Evolutionary conservation across 805 yeast genomes (phyloP), one percentile per base, ranked within the genome.

Genomic region (Metahyphopichia silvanorum): DNA sequence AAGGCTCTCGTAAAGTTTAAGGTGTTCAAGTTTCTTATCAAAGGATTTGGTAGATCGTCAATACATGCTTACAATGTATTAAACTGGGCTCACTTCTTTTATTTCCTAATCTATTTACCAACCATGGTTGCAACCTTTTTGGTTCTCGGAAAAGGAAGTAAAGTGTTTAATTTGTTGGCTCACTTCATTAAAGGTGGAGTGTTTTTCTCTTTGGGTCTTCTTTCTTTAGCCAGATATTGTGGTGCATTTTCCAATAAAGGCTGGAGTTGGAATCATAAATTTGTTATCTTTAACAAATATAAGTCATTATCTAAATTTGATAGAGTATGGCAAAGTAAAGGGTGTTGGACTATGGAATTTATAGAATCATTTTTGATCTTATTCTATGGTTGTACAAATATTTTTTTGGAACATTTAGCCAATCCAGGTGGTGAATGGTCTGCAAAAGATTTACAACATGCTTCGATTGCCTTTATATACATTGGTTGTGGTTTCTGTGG

Each of bases 131-230:
- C 87, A 5, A 79, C 83, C 5, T 83, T 85, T 27, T 75, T 73
- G 33, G 52, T 81, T 25, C 57, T 88, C 48, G 98, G 95, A 24
- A 61, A 75, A 57, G 89, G 78, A 3, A 51, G 47, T 9, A 66
- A 66, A 14, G 81, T 89, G 10, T 91, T 86, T 64, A 87, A 86
- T 47, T 58, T 91, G 32, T 69, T 91, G 36, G 98, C 98, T 2
- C 98, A 91, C 60, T 86, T 87, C 72, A 91, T 91, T 57, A 91
- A 91, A 59, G 98, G 98, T 39, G 93, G 91, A 16, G 93, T 91
- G 2, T 91, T 91, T 53, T 70, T 87, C 37, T 42, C 69, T 4
- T 63, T 84, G 24, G 98, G 98, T 14, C 39, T 89, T 6, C 53
- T 88, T 5, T 74, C 95, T n/a, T 67, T 93, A 24, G 84, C 88